A percentile compares a stretch with the other conserved stretches of the same genome.
phyloP scores from a whole-genome alignment of 768 basidiomycete species.

The Leccinum broughii region DNA sequence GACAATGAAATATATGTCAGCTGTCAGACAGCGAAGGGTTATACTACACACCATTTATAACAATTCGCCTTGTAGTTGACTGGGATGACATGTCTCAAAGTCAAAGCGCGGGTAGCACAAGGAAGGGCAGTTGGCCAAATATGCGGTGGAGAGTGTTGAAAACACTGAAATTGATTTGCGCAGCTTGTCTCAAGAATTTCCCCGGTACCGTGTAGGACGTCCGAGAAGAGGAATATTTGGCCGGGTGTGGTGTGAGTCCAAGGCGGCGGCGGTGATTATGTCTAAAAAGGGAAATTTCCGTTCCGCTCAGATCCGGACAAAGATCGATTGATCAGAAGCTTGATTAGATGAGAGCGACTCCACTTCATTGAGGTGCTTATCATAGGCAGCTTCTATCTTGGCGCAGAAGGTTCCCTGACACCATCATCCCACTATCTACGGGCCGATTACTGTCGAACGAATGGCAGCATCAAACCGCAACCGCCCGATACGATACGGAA shows the following conservation, averaged over 20 bases:
- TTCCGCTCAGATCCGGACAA: not conserved
- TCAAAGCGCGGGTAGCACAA: not conserved
- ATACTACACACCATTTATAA: constrained; percentile 42
- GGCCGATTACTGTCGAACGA: too few species aligned
- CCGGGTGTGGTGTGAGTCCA: not conserved
- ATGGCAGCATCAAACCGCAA: too few species aligned
- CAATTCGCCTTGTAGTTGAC: constrained; percentile 41
- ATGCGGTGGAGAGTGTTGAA: not conserved
- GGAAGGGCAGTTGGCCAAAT: not conserved
- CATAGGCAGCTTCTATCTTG: too few species aligned
- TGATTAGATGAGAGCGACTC: too few species aligned
- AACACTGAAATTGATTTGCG: not conserved
- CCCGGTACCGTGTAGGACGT: not conserved
- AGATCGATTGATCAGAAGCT: too few species aligned
- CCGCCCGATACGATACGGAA: too few species aligned
- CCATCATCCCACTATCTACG: too few species aligned
- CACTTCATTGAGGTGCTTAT: too few species aligned
- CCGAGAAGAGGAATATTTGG: not conserved
- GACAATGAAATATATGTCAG: constrained; percentile 11
- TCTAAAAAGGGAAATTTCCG: not conserved
- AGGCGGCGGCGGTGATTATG: too few species aligned
- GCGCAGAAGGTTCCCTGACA: too few species aligned
- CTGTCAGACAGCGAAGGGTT: not conserved
- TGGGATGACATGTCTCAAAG: constrained; percentile 28
- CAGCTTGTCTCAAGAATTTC: not conserved